Conservation (phyloP, 176 grass and related monocot species). For the Eremochloa ophiuroides region DNA sequence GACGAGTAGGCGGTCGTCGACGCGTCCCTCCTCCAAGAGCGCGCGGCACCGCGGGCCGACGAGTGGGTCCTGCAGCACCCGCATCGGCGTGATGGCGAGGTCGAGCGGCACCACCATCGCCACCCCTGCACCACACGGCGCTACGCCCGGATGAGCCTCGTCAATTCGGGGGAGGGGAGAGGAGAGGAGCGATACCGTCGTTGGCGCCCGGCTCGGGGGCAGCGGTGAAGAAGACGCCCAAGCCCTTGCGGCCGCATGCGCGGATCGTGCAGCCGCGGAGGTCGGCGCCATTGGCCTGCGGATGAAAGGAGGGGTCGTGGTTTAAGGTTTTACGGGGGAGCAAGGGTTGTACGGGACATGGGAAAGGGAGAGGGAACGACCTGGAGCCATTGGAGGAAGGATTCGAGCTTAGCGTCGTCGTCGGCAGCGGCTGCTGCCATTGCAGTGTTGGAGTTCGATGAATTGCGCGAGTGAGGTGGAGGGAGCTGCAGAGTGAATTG, state of each 20-base stretch:
- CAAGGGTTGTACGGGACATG: background rate
- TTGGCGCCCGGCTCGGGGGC: background rate
- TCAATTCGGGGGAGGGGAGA: background rate
- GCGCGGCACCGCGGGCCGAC: conserved; percentile 62
- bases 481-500: background rate
- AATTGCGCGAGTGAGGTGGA: conserved; percentile 12
- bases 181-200: conserved; percentile 30
- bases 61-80: conserved; percentile 80
- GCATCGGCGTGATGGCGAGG: conserved; percentile 81
- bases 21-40: conserved; percentile 60
- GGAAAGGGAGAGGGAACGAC: conserved; percentile 17
- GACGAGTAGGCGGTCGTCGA: conserved; percentile 81
- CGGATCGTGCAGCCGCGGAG: conserved; percentile 69
- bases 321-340: background rate
- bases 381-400: conserved; percentile 91
- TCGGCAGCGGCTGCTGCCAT: conserved; percentile 28
- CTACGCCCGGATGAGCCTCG: background rate
- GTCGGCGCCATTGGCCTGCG: conserved; percentile 65
- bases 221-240: conserved; percentile 61
- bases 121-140: conserved; percentile 41
- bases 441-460: conserved; percentile 35
- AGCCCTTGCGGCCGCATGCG: conserved; percentile 46
- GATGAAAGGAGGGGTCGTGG: background rate
- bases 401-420: conserved; percentile 47
- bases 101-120: conserved; percentile 91